These are phyloP conservation scores for Candida mesenterica DNA, from an alignment of 1,139 yeast species.

Conservation along the genomic window DNA sequence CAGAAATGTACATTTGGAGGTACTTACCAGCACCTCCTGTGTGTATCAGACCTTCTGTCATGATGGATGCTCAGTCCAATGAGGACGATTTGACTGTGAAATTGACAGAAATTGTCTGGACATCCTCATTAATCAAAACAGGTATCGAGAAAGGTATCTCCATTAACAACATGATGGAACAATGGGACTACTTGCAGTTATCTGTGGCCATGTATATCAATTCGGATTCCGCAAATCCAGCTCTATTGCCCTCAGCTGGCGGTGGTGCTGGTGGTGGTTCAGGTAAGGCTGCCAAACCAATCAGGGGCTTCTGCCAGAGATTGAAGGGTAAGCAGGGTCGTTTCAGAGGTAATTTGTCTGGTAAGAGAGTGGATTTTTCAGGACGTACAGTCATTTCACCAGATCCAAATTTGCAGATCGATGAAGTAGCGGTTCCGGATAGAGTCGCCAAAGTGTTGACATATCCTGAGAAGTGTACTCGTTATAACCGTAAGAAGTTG, in stretches of 20 bases:
- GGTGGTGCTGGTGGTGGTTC: constrained; percentile 60
- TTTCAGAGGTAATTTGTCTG: constrained; percentile 95
- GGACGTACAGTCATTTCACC: constrained; percentile 99
- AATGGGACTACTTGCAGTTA: constrained; percentile 95
- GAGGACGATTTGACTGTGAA: constrained; percentile 98
- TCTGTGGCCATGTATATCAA: constrained; percentile 97
- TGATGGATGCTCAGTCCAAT: constrained; percentile 91
- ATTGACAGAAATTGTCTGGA: constrained; percentile 94
- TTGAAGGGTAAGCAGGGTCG: constrained; percentile 98
- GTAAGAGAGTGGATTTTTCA: constrained; percentile 97
- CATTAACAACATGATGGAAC: constrained; percentile 91
- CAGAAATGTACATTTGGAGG: constrained; percentile 96
- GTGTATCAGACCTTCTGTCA: constrained; percentile 95
- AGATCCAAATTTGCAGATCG: constrained; percentile 91
- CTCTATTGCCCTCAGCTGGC: constrained; percentile 61
- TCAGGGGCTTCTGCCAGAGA: constrained; percentile 95
- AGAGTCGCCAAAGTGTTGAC: constrained; percentile 94
- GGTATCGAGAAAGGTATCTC: constrained; percentile 95
- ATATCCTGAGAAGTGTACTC: constrained; percentile 91
- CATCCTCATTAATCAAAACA: constrained; percentile 86
- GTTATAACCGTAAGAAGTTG: constrained; percentile 78
- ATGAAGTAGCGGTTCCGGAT: constrained; percentile 98
- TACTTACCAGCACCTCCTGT: constrained; percentile 99
- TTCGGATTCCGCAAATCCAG: constrained; percentile 90
- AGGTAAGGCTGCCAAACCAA: constrained; percentile 70